Percentiles rank a stretch among this genome's conserved stretches.
phyloP scores from a whole-genome alignment of 2,329 filamentous ascomycete genomes.

The Curvularia sp. region DNA sequence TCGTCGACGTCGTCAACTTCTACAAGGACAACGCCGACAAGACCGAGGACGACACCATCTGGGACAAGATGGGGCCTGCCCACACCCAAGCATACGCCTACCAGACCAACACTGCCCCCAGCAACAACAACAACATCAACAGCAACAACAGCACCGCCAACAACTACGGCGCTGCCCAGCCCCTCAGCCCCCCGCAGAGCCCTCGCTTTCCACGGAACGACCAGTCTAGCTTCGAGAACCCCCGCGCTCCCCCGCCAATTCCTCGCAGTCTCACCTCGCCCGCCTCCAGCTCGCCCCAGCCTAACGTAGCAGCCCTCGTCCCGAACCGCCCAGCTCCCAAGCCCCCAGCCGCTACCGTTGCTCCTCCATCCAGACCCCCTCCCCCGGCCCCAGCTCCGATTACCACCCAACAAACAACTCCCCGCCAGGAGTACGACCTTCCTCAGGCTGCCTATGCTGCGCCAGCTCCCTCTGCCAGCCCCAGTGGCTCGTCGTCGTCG shows the following conservation, averaged over 20 bases:
- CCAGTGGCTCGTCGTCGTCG: constrained; percentile 45
- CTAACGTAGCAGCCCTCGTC: constrained; percentile 60
- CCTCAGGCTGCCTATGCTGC: constrained; percentile 54
- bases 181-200: constrained; percentile 78
- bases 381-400: constrained; percentile 62
- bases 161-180: constrained; percentile 54
- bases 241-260: constrained; percentile 88
- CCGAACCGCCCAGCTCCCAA: constrained; percentile 86
- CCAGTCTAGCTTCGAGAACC: constrained; percentile 96
- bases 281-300: constrained; percentile 52
- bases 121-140: constrained; percentile 29
- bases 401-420: constrained; percentile 36
- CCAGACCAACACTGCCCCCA: constrained; percentile 44
- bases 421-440: constrained; percentile 51
- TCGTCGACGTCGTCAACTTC: constrained; percentile 94
- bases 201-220: constrained; percentile 88
- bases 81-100: constrained; percentile 62
- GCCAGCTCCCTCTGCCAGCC: constrained; percentile 49
- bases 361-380: constrained; percentile 63
- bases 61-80: constrained; percentile 95
- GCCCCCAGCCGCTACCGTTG: constrained; percentile 63
- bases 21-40: constrained; percentile 92
- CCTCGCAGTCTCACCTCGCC: constrained; percentile 58
- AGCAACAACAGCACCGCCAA: background rate
- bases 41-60: constrained; percentile 82